phyloP scores from a whole-genome alignment of 129 eudicot genomes.

The Rutidosis leptorrhynchoides region DNA sequence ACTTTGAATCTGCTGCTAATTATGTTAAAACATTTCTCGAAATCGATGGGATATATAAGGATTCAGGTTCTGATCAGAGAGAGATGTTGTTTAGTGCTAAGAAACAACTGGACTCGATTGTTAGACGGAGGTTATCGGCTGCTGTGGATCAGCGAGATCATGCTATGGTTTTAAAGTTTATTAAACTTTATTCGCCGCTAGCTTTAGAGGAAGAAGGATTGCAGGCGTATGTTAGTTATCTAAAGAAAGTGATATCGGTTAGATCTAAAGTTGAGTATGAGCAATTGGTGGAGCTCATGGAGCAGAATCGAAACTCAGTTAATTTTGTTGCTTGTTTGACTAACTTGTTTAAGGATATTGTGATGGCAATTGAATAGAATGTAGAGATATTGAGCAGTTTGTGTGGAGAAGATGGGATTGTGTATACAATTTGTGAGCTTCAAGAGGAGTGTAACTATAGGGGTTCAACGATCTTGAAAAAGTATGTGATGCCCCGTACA shows the following conservation, averaged over 20 bases:
- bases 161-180: conserved; percentile 49
- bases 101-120: conserved; percentile 57
- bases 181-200: conserved; percentile 56
- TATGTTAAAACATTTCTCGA: conserved; percentile 52
- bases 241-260: conserved; percentile 63
- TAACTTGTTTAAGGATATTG: conserved; percentile 77
- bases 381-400: conserved; percentile 63
- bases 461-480: conserved; percentile 64
- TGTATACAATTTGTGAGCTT: conserved; percentile 76
- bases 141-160: conserved; percentile 67
- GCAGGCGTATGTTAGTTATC: conserved; percentile 64
- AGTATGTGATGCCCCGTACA: no score
- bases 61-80: conserved; percentile 56
- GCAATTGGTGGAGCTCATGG: conserved; percentile 63
- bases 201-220: conserved; percentile 85
- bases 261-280: conserved; percentile 71
- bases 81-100: conserved; percentile 57
- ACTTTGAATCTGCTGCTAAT: conserved; percentile 58
- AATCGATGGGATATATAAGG: conserved; percentile 55
- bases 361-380: conserved; percentile 72
- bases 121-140: conserved; percentile 37
- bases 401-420: conserved; percentile 90
- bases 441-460: conserved; percentile 90
- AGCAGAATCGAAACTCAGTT: conserved; percentile 34
- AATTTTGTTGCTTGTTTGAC: conserved; percentile 79